These are phyloP conservation scores for Ehretia macrophylla DNA, from an alignment of 257 asterid genomes.

Conservation along the genomic window DNA sequence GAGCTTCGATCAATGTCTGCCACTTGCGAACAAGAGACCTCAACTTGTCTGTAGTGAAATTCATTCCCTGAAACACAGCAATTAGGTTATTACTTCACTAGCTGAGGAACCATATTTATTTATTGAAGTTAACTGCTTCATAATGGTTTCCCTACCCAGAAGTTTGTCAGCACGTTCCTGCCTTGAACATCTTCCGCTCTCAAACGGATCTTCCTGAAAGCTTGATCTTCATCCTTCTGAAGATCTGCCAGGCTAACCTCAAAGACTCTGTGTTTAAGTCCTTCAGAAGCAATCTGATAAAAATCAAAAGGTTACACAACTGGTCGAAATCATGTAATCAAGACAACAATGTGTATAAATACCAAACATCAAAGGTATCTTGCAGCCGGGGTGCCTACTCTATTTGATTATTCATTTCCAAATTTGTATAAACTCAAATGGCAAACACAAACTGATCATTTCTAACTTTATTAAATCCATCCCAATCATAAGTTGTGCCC, in stretches of 20 bases:
- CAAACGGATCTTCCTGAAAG: slow-evolving; percentile 28
- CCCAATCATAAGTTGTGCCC: too few relatives aligned
- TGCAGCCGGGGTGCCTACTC: too few relatives aligned
- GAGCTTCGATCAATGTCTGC: slow-evolving; percentile 65
- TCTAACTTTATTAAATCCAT: too few relatives aligned
- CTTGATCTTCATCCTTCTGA: slow-evolving; percentile 27
- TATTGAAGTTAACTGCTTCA: not conserved
- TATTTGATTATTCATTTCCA: too few relatives aligned
- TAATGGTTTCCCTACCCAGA: slow-evolving; percentile 14
- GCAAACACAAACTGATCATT: too few relatives aligned
- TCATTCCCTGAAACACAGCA: slow-evolving; percentile 48
- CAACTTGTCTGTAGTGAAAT: slow-evolving; percentile 64
- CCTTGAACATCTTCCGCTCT: slow-evolving; percentile 33
- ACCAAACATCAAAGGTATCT: too few relatives aligned
- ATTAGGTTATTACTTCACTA: not conserved
- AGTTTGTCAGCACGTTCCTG: slow-evolving; percentile 26
- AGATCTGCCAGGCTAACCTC: slow-evolving; percentile 29
- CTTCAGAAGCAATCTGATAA: slow-evolving; percentile 28
- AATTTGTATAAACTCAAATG: too few relatives aligned
- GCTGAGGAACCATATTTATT: too few relatives aligned
- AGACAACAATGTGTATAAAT: too few relatives aligned
- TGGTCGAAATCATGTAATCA: too few relatives aligned
- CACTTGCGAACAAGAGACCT: slow-evolving; percentile 63
- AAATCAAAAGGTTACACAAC: not conserved
- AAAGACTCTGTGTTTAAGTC: slow-evolving; percentile 25